Evolutionary conservation across 2,329 filamentous ascomycete genomes (phyloP).

Genomic region (Arthrobotrys musiformis): DNA sequence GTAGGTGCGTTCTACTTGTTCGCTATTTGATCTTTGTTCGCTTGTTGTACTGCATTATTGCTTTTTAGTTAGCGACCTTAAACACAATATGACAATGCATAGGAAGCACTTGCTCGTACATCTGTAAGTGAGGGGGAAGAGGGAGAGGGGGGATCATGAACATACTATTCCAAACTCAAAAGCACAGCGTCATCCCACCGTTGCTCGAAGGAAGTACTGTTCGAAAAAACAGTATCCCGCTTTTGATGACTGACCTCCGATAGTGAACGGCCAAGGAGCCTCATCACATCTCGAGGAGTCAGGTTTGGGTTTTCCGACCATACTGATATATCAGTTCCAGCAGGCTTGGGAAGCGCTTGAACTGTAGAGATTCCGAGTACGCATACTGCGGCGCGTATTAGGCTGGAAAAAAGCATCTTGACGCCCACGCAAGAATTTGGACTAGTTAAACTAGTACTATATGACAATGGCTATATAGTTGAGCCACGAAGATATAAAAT

Average conservation of each 20-base stretch:
- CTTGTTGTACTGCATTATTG: not conserved
- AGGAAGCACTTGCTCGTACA: too few relatives aligned
- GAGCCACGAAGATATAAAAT: too few relatives aligned
- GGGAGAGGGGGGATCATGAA: not conserved
- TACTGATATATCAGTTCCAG: slow-evolving; percentile 2
- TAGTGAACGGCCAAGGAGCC: slow-evolving; percentile 22
- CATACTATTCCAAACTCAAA: slow-evolving; percentile 59
- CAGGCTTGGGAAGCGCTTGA: not conserved
- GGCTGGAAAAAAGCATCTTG: slow-evolving; percentile 23
- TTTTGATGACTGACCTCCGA: slow-evolving; percentile 40
- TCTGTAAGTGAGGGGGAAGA: too few relatives aligned
- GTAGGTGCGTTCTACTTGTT: slow-evolving; percentile 27
- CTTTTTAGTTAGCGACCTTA: too few relatives aligned
- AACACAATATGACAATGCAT: too few relatives aligned
- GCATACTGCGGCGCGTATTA: slow-evolving; percentile 13
- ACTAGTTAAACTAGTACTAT: too few relatives aligned
- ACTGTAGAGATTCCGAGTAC: not conserved
- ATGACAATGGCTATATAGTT: too few relatives aligned
- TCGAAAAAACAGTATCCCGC: slow-evolving; percentile 59
- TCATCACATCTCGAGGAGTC: slow-evolving; percentile 20
- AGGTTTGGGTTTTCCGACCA: slow-evolving; percentile 3
- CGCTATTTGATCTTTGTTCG: not conserved
- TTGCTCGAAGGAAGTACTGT: slow-evolving; percentile 62
- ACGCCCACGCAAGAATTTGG: too few relatives aligned
- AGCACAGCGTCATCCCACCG: slow-evolving; percentile 64